Percentiles rank a stretch among this genome's conserved stretches.
Evolutionary conservation across 768 basidiomycete species (phyloP).

Genomic region (Terana coerulea): DNA sequence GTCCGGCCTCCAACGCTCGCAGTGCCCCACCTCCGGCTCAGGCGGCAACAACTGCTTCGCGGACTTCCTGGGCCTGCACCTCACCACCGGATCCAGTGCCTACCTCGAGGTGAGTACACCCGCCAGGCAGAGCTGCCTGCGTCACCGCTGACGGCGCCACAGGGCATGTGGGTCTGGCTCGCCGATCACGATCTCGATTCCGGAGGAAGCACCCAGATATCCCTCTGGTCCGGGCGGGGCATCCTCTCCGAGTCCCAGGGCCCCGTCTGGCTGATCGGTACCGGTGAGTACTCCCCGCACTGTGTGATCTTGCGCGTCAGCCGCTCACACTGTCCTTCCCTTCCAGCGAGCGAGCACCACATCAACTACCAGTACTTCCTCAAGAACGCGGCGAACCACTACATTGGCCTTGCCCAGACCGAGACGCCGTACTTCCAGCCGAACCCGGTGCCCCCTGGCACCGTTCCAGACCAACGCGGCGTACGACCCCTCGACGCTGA

Average conservation of each 20-base stretch:
- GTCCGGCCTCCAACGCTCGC: constrained; percentile 27
- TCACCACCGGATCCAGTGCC: constrained; percentile 38
- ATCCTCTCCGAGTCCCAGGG: constrained; percentile 70
- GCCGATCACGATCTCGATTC: constrained; percentile 77
- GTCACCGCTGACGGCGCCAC: not conserved
- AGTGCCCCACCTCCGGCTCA: constrained; percentile 32
- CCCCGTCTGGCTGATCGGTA: constrained; percentile 81
- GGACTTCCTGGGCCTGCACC: constrained; percentile 63
- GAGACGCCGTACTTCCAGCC: constrained; percentile 75
- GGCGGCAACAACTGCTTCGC: constrained; percentile 49
- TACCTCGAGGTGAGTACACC: constrained; percentile 53
- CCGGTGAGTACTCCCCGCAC: constrained; percentile 28
- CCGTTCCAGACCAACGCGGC: constrained; percentile 46
- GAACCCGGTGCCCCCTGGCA: constrained; percentile 43
- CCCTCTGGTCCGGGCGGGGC: constrained; percentile 63
- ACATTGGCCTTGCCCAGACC: constrained; percentile 69
- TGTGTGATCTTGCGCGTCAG: not conserved
- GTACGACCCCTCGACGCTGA: constrained; percentile 50
- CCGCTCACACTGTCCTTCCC: not conserved
- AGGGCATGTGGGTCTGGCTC: constrained; percentile 65
- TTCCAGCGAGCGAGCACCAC: constrained; percentile 47
- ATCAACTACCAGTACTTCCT: constrained; percentile 66
- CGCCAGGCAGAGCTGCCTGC: not conserved
- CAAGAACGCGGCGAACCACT: constrained; percentile 61
- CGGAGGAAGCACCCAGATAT: constrained; percentile 44